Evolutionary conservation across 140 eudicot genomes (phyloP).

Genomic region (Flaveria floridana): DNA sequence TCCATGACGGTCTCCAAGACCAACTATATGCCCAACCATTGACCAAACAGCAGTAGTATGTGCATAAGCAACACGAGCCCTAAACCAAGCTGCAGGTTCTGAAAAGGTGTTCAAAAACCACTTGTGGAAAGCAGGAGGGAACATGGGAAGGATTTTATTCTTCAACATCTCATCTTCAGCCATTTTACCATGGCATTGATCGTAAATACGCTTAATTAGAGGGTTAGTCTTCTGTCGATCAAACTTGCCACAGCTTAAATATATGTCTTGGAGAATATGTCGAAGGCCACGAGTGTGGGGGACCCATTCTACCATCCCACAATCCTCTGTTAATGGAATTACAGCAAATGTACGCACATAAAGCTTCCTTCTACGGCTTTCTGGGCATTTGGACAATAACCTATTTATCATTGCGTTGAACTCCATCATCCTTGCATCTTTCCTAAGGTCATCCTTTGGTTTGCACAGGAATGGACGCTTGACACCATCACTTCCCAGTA

Average conservation of each 20-base stretch:
- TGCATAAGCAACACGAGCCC: constrained; percentile 94
- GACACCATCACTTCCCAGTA: constrained; percentile 88
- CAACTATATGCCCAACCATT: constrained; percentile 99
- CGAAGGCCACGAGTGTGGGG: constrained; percentile 99
- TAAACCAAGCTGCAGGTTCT: constrained; percentile 99
- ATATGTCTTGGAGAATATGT: constrained; percentile 96
- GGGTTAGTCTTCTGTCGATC: constrained; percentile 91
- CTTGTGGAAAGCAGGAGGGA: constrained; percentile 95
- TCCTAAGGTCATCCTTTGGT: constrained; percentile 96
- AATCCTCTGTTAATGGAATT: constrained; percentile 90
- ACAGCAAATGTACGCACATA: constrained; percentile 95
- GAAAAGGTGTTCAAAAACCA: constrained; percentile 98
- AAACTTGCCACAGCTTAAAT: constrained; percentile 89
- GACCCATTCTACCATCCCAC: constrained; percentile 99
- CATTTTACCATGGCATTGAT: constrained; percentile 82
- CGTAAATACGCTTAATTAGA: constrained; percentile 90
- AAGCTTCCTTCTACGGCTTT: constrained; percentile 95
- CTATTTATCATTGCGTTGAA: constrained; percentile 98
- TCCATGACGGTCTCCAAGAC: constrained; percentile 99
- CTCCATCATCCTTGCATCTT: constrained; percentile 99
- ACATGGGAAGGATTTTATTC: constrained; percentile 88
- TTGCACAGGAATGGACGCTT: constrained; percentile 93
- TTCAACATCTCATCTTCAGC: constrained; percentile 94
- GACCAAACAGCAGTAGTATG: constrained; percentile 99
- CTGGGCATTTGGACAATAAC: constrained; percentile 74